These are phyloP conservation scores for Penicillium freii DNA, from an alignment of 2,329 filamentous ascomycete genomes.

Conservation along the genomic window DNA sequence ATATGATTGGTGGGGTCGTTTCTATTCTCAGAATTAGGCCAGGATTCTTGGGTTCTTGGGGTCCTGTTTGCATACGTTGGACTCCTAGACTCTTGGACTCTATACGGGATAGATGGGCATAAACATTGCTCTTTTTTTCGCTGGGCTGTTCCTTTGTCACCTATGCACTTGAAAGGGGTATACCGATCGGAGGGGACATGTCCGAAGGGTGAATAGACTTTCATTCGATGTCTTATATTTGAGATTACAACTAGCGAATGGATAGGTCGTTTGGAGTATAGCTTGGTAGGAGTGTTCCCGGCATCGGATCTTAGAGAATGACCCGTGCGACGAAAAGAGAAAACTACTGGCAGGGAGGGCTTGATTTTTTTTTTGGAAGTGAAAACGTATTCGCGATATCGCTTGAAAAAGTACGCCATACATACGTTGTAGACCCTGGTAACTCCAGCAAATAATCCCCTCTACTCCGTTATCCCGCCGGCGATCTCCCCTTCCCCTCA, in stretches of 20 bases:
- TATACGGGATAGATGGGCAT: neutral
- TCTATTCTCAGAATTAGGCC: constrained; percentile 4
- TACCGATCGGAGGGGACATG: neutral
- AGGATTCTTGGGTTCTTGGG: neutral
- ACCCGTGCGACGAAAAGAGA: neutral
- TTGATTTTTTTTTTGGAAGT: neutral
- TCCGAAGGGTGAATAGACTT: neutral
- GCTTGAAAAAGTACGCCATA: neutral
- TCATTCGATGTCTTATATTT: neutral
- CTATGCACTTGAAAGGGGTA: neutral
- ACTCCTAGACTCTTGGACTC: neutral
- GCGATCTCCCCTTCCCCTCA: constrained; percentile 5
- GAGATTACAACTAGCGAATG: neutral
- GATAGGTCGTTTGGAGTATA: neutral
- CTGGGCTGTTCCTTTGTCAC: neutral
- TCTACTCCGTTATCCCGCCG: neutral
- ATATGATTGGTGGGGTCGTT: neutral
- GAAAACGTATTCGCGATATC: neutral
- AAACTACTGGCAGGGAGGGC: neutral
- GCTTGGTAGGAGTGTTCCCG: neutral
- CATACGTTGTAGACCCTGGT: neutral
- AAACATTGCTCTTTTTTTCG: neutral
- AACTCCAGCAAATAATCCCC: neutral
- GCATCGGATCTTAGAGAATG: neutral
- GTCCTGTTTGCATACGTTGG: neutral